phyloP scores from a whole-genome alignment of 2,329 filamentous ascomycete species.

The Diplodia sapinea region DNA sequence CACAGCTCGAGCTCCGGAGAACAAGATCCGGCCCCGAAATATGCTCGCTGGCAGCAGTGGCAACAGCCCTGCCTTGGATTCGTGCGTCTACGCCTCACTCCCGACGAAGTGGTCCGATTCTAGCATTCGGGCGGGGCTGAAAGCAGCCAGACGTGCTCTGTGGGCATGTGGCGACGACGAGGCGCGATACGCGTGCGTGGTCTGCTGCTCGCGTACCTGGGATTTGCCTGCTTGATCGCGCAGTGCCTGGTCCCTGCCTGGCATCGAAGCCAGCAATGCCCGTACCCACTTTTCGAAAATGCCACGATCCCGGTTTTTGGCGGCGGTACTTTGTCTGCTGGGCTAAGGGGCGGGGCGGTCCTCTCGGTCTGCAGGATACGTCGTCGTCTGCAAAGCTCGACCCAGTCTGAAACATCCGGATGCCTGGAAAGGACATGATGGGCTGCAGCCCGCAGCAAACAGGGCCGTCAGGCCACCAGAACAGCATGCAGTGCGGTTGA shows the following conservation, averaged over 20 bases:
- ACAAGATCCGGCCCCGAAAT: not conserved
- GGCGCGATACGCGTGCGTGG: constrained; percentile 4
- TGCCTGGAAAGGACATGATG: constrained; percentile 14
- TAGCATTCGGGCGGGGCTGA: constrained; percentile 4
- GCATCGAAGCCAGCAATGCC: constrained; percentile 13
- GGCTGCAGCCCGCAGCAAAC: constrained; percentile 14
- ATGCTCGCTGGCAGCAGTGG: not conserved
- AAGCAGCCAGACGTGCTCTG: not conserved
- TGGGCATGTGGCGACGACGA: constrained; percentile 12
- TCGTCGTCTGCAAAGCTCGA: constrained; percentile 13
- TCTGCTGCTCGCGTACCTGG: constrained; percentile 11
- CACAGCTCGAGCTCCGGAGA: constrained; percentile 1
- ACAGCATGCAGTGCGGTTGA: constrained; percentile 20
- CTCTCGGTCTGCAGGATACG: constrained; percentile 1
- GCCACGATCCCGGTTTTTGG: constrained; percentile 11
- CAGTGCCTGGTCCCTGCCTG: constrained; percentile 15
- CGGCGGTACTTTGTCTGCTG: not conserved
- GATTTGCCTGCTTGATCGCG: constrained; percentile 11
- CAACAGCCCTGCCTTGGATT: not conserved
- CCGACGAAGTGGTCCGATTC: constrained; percentile 14
- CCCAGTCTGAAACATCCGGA: constrained; percentile 14
- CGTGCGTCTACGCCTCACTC: constrained; percentile 21
- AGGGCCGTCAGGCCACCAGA: constrained; percentile 1
- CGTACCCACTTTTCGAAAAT: constrained; percentile 15
- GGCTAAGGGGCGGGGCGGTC: not conserved